Evolutionary conservation across 192 early-diverging fungal genomes (phyloP), one percentile per base, ranked within the genome.

Genomic region (Coemansia sp.): DNA sequence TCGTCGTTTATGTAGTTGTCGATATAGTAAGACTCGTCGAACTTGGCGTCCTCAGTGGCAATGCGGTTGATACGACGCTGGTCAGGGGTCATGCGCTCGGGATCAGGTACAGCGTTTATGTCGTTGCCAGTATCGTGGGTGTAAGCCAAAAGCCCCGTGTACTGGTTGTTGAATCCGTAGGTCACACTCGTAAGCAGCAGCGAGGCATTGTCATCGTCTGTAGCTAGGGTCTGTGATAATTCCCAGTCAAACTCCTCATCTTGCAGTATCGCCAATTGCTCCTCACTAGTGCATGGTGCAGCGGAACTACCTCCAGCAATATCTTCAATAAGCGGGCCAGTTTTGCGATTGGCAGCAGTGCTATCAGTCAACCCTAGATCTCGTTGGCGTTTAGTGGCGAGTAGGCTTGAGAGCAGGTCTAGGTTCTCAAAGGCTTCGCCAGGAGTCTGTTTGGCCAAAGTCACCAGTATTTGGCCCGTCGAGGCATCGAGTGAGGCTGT

Each of bases 161-260:
- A 95, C 31, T 90, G 87, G 69, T 91, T 89, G 80, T 97, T 93
- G 86, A 99, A 99, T 8, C 97, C 97, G 77, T 98, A 99, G 20
- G 83, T 82, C 7, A 86, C 79, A 9, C 22, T 68, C 1, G 49
- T 43, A 9, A 66, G 27, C 38, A 74, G 52, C 61, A 80, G 65
- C 61, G 38, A 63, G 18, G 18, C 18, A 51, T 75, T 73, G 42
- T 91, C 76, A 2, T 80, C 38, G 4, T 64, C 72, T 8, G 76
- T 16, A 4, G 76, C 78, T 27, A 93, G 55, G 62, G 87, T 78
- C 68, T 98, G 95, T 7, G 91, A 90, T 18, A 95, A 73, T 55
- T 95, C 92, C 97, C 97, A 98, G 68, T 97, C 89, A 77, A 93
- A 93, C 36, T 92, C 87, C 22, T 88, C 87, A 46, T 85, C 80